Base-by-base conservation (phyloP, 352 stramenopile genomes). In the Synura sp. region DNA sequence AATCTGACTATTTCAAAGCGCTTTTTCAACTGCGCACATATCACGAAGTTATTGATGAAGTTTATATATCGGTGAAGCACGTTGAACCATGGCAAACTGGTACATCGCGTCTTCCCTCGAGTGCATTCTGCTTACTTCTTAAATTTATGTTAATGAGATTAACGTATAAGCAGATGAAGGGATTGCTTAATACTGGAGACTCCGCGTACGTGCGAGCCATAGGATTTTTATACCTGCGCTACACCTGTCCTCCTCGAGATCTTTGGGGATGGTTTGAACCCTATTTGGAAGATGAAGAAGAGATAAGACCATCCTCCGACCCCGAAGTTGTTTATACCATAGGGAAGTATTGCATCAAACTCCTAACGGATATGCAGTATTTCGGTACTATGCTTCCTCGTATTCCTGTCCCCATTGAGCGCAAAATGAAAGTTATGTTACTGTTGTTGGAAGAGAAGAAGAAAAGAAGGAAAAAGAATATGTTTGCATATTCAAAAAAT, bases 191-290 rank as follows among this genome's bases (percentile, higher is more conserved):
- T n/a, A 85, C 90, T 77, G 35, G 84, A 82, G 95, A 98, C 82
- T 97, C 90, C 27, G 92, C 93, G 1, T 98, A 97, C 83, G 98
- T 99, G 80, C 92, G 95, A 31, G 93, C 88, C 1, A 87, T 98
- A 27, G 95, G 94, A 0, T 98, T 98, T 81, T 85, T 99, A n/a
- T 99, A 98, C 80, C 87, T 99, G 19, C 87, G 95, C 35, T 99
- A 97, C 85, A 93, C 92, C 17, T 94, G 88, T 78, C 89, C 97
- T 36, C 94, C 95, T 0, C 88, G 49, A 74, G 80, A 85, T 42
- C 87, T 99, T 1, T 98, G 90, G 91, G 86, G 80, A 55, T 98
- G 93, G 92, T 96, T 95, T 71, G 87, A 95, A 82, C 91, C 91
- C n/a, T 98, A 96, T 79, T 70, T 99, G 36, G 90, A 98, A 78